These are phyloP conservation scores for Asterochloris sp. DNA, from an alignment of 139 green algal species.

Conservation along the genomic window DNA sequence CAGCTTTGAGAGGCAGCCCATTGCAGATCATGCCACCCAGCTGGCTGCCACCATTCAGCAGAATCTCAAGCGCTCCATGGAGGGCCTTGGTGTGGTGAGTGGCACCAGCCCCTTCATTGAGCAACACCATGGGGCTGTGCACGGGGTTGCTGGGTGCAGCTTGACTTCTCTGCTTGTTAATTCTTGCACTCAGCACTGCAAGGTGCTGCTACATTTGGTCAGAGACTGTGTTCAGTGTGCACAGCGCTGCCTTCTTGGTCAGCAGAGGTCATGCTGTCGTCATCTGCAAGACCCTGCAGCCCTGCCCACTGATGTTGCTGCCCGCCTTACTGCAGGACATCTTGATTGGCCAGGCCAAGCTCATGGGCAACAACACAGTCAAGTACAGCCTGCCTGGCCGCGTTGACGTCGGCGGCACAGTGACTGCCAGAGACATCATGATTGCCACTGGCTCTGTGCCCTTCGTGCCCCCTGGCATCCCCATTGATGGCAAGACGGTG, in stretches of 20 bases:
- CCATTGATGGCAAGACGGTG: constrained; percentile 97
- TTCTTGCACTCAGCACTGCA: too few relatives aligned
- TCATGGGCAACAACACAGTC: constrained; percentile 80
- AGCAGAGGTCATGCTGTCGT: too few relatives aligned
- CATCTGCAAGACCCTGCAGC: too few relatives aligned
- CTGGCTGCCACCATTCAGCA: constrained; percentile 86
- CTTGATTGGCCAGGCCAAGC: constrained; percentile 81
- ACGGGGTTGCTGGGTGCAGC: too few relatives aligned
- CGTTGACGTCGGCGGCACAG: constrained; percentile 86
- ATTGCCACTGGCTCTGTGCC: constrained; percentile 96
- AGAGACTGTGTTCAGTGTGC: too few relatives aligned
- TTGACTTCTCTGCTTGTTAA: too few relatives aligned
- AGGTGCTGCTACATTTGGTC: too few relatives aligned
- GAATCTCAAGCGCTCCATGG: constrained; percentile 92
- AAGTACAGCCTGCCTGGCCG: constrained; percentile 85
- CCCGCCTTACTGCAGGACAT: constrained; percentile 72
- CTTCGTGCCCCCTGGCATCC: constrained; percentile 97
- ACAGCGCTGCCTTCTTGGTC: too few relatives aligned
- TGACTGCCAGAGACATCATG: constrained; percentile 94
- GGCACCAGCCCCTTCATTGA: background rate
- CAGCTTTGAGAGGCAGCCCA: constrained; percentile 84
- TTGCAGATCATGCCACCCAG: constrained; percentile 92
- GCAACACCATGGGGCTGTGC: too few relatives aligned
- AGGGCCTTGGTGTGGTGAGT: constrained; percentile 85
- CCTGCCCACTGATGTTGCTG: background rate